phyloP scores from a whole-genome alignment of 192 early-diverging fungal genomes.

The Lobosporangium transversale region DNA sequence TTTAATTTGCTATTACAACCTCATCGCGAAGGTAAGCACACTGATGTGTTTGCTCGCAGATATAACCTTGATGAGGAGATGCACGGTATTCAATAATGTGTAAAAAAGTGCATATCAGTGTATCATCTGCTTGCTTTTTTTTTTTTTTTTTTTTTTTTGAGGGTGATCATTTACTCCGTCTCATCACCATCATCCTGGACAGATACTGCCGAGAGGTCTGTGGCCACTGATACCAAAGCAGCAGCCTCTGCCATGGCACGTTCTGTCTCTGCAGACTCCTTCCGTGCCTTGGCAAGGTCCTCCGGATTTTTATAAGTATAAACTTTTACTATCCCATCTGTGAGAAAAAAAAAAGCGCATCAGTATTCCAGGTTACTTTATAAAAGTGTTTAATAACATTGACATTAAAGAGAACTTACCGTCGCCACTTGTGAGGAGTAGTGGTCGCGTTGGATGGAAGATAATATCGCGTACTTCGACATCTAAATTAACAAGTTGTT shows the following conservation, averaged over 20 bases:
- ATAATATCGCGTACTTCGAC: slow-evolving; percentile 94
- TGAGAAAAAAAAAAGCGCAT: too few species aligned
- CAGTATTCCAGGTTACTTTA: too few species aligned
- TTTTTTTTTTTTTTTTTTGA: too few species aligned
- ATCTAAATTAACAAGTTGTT: too few species aligned
- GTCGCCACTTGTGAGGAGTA: slow-evolving; percentile 88
- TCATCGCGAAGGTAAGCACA: too few species aligned
- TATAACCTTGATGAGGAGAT: too few species aligned
- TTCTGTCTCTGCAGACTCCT: slow-evolving; percentile 31
- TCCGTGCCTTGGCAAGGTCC: slow-evolving; percentile 25
- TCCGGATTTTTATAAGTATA: slow-evolving; percentile 61
- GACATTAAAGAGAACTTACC: slow-evolving; percentile 57
- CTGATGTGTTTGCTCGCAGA: too few species aligned
- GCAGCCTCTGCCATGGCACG: slow-evolving; percentile 20
- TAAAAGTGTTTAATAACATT: background rate
- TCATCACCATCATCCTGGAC: slow-evolving; percentile 29
- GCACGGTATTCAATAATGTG: too few species aligned
- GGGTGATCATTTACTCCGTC: slow-evolving; percentile 12
- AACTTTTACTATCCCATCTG: slow-evolving; percentile 74
- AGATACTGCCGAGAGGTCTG: slow-evolving; percentile 42
- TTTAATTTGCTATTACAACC: too few species aligned
- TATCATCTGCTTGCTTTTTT: too few species aligned
- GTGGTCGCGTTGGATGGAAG: slow-evolving; percentile 83
- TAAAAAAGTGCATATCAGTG: too few species aligned
- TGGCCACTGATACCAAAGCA: slow-evolving; percentile 25